Base-by-base conservation (phyloP, 2,329 filamentous ascomycete species). In the Intubia oerlemansii region DNA sequence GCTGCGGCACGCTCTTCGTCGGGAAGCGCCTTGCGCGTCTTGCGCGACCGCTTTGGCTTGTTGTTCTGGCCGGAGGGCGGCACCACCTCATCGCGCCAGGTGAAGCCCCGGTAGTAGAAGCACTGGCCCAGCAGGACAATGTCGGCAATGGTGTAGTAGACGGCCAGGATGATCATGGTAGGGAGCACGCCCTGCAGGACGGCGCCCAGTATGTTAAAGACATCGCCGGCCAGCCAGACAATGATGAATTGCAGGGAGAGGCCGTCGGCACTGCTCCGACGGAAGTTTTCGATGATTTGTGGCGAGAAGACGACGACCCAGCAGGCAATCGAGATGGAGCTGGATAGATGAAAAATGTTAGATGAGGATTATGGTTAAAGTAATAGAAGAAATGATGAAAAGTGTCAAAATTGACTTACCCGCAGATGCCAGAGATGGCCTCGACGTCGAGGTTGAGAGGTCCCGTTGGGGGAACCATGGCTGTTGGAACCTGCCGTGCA, bases 261-360 rank as follows among this genome's bases (percentile, higher is more conserved):
- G 15, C 40, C 40, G 12, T 42, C 40, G 17, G 40, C 40, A 16
- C 32, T 39, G 23, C 36, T 30, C 6, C 40, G 40, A 9, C 40
- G 38, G 29, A 42, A 42, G 33, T 42, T 42, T 24, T 42, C 40
- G 25, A 41, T 74, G 41, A 98, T 93, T 42, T 98, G 88, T 3
- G 88, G 88, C 1, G 81, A 88, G 55, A 93, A 98, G 33, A 98
- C 88, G 20, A 95, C 80, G 32, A 95, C 78, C 88, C 88, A 93
- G 48, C 84, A 93, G 28, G 84, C 84, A 46, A 98, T 93, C 25
- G 81, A 92, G 40, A 98, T 84, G 7, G 84, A 92, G 20, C 26
- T 41, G 13, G 15, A n/a, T n/a, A n/a, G n/a, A 2, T 11, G 13
- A n/a, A 2, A 11, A 9, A 7, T 11, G 34, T 30, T 21, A 32